phyloP scores from a whole-genome alignment of 192 early-diverging fungal species.

The Coemansia umbellata region DNA sequence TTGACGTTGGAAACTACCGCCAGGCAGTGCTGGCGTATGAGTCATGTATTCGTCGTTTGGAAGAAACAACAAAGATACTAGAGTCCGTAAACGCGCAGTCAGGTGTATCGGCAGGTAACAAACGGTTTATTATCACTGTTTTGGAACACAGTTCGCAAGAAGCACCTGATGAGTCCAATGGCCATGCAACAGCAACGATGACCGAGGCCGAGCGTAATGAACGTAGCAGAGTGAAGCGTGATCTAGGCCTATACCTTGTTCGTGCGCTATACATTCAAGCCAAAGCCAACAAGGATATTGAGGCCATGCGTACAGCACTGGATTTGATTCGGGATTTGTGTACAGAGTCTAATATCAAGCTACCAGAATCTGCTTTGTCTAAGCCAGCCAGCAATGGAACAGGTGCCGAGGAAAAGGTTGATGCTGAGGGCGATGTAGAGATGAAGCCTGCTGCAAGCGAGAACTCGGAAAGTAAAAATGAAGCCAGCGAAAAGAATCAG shows the following conservation, averaged over 20 bases:
- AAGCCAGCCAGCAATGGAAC: neutral
- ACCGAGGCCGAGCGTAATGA: slow-evolving; percentile 18
- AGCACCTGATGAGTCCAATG: neutral
- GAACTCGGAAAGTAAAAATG: neutral
- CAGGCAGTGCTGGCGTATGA: slow-evolving; percentile 70
- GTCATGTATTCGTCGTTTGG: slow-evolving; percentile 52
- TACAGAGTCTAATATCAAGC: neutral
- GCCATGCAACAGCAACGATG: neutral
- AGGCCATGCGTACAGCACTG: slow-evolving; percentile 58
- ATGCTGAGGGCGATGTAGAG: neutral
- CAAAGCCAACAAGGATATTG: slow-evolving; percentile 60
- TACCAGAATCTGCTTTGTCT: slow-evolving; percentile 12
- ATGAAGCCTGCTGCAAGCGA: neutral
- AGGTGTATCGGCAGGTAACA: neutral
- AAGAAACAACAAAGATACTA: slow-evolving; percentile 13
- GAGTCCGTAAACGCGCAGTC: slow-evolving; percentile 8
- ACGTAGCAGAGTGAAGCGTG: slow-evolving; percentile 17
- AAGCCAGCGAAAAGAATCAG: neutral
- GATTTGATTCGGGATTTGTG: slow-evolving; percentile 36
- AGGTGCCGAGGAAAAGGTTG: neutral
- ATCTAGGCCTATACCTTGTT: slow-evolving; percentile 34
- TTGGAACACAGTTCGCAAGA: neutral
- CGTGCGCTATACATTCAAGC: slow-evolving; percentile 55
- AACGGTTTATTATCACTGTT: neutral
- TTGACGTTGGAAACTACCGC: slow-evolving; percentile 70